phyloP scores from a whole-genome alignment of 2,329 filamentous ascomycete genomes.

The Blastomyces parvus region DNA sequence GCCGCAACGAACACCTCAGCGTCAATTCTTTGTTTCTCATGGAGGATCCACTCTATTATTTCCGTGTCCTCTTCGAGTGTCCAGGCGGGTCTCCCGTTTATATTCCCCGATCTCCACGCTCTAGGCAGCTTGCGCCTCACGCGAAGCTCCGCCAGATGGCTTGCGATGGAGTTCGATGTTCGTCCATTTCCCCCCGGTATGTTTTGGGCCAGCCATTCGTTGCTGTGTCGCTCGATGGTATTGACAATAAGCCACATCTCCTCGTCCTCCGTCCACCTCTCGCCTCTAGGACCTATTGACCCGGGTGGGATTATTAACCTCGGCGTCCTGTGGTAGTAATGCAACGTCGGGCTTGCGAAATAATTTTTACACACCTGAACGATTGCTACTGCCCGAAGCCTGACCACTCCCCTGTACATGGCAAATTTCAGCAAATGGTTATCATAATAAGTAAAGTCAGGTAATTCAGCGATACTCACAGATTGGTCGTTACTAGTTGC shows the following conservation, averaged over 20 bases:
- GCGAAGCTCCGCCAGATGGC: conserved; percentile 15
- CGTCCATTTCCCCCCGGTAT: conserved; percentile 11
- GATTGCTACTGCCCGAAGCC: not conserved
- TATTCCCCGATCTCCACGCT: conserved; percentile 12
- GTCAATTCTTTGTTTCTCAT: conserved; percentile 13
- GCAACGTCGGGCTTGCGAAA: not conserved
- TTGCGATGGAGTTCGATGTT: conserved; percentile 10
- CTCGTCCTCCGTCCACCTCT: conserved; percentile 14
- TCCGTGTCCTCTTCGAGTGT: conserved; percentile 16
- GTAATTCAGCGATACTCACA: not conserved
- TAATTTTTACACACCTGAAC: not conserved
- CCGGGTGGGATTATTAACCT: not conserved
- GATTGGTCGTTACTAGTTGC: not conserved
- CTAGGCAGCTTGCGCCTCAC: conserved; percentile 8
- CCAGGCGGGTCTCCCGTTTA: conserved; percentile 11
- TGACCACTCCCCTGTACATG: not conserved
- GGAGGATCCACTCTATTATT: conserved; percentile 17
- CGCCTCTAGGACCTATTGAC: not conserved
- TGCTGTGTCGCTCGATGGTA: conserved; percentile 11
- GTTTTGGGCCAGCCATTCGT: conserved; percentile 13
- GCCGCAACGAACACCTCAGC: conserved; percentile 13
- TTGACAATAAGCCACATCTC: conserved; percentile 15
- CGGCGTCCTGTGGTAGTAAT: not conserved
- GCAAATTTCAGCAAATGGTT: not conserved
- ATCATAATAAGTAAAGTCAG: not conserved